Base-by-base conservation (phyloP, 495 filamentous ascomycete genomes). In the Tuber magnatum region DNA sequence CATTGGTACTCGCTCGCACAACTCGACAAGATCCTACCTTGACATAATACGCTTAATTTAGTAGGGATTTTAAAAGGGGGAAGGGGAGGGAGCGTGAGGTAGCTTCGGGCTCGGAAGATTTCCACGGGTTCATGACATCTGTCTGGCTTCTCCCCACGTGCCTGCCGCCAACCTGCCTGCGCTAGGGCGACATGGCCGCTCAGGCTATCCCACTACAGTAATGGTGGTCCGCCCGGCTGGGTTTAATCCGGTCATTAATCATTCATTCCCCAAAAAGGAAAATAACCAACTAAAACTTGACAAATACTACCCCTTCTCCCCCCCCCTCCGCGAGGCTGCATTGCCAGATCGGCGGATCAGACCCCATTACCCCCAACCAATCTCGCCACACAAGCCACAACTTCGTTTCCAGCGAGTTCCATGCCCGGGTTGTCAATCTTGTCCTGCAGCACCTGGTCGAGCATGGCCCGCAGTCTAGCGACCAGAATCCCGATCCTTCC, bases 401-500 rank as follows among this genome's bases (percentile, higher is more conserved):
- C 89, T 80, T 91, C 90, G 75, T 87, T 88, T 18, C 86, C 86
- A 28, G 84, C 83, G 71, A 91, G 73, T 73, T 91, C 87, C 76
- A 88, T 75, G 10, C 84, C 85, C 3, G 93, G 92, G 74, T 94
- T 90, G 79, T 95, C 92, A 69, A 97, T 89, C 81, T 92, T 92
- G 71, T 86, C 83, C 76, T 90, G 90, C 75, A 99, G 87, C 51
- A 95, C 86, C 79, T 90, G 88, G 83, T 99, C 96, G 22, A 99
- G 86, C 90, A 98, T 92, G 70, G 88, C 90, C 74, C 96, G 86
- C 71, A 99, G 83, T 71, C 94, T 86, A 22, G 91, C 92, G 20
- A 97, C 92, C 73, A 99, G 84, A 10, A 97, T 94, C 18, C 95
- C 95, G 72, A 99, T 94, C 35, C 96, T 86, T 3, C 96, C 96